These are phyloP conservation scores for Apocynum venetum DNA, from an alignment of 257 asterid genomes.

Conservation along the genomic window DNA sequence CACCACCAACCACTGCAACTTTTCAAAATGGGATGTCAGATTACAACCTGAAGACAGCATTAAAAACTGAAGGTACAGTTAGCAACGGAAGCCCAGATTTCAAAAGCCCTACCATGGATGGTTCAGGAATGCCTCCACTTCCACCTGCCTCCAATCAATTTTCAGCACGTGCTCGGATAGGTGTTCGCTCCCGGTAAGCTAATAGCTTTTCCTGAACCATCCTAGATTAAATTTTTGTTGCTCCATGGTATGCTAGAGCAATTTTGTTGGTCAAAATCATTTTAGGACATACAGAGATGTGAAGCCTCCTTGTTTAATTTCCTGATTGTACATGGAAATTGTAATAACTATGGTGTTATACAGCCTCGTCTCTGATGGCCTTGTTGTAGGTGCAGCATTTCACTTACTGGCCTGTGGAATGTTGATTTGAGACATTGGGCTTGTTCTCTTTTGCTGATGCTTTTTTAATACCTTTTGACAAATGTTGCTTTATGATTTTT, in stretches of 20 bases:
- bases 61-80: conserved; percentile 49
- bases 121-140: conserved; percentile 89
- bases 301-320: neutral
- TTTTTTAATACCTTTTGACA: neutral
- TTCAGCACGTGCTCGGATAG: conserved; percentile 78
- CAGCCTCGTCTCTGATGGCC: neutral
- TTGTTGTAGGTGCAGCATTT: neutral
- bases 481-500: neutral
- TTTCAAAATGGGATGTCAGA: conserved; percentile 80
- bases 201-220: neutral
- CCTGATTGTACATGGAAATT: neutral
- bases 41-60: conserved; percentile 60
- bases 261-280: neutral
- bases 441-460: neutral
- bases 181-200: conserved; percentile 80
- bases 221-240: neutral
- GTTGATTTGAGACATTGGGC: neutral
- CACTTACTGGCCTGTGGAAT: neutral
- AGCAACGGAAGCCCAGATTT: conserved; percentile 54
- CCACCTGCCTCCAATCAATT: conserved; percentile 91
- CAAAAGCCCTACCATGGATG: conserved; percentile 55
- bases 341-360: neutral
- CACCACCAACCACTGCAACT: conserved; percentile 71
- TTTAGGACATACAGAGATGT: neutral
- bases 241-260: too few species aligned